Evolutionary conservation across 176 grass and related monocot species (phyloP).

Genomic region (Lolium perenne): DNA sequence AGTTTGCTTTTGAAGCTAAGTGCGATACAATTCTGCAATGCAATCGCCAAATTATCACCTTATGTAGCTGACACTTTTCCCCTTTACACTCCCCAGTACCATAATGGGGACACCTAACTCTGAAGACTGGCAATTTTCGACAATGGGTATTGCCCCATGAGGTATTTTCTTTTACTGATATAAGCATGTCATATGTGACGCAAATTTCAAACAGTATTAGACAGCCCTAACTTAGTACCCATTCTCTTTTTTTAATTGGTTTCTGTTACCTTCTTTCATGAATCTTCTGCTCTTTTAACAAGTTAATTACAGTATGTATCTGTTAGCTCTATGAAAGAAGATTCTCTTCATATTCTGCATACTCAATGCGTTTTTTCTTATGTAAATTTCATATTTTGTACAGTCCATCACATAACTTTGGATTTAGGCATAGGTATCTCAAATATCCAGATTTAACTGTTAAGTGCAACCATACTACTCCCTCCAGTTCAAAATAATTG

Average conservation of each 20-base stretch:
- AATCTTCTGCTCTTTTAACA: conserved; percentile 17
- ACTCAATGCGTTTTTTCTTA: neutral
- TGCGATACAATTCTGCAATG: neutral
- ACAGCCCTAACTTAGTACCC: neutral
- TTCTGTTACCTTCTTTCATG: neutral
- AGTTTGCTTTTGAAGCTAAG: conserved; percentile 30
- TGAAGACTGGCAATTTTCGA: conserved; percentile 46
- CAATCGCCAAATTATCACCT: conserved; percentile 10
- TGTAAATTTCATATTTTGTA: neutral
- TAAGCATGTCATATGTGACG: neutral
- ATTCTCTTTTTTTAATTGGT: neutral
- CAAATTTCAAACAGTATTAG: neutral
- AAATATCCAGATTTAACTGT: conserved; percentile 3
- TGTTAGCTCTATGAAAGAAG: neutral
- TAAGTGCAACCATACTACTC: neutral
- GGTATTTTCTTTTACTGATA: conserved; percentile 25
- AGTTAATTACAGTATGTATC: neutral
- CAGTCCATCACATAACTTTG: neutral
- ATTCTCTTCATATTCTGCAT: conserved; percentile 10
- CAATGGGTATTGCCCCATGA: conserved; percentile 35
- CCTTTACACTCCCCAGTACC: conserved; percentile 51
- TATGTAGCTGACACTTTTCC: conserved; percentile 16
- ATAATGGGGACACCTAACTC: conserved; percentile 75
- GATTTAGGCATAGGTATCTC: neutral
- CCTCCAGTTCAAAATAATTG: no score